Evolutionary conservation across 441 rosid species (phyloP).

Genomic region (Melastoma candidum): DNA sequence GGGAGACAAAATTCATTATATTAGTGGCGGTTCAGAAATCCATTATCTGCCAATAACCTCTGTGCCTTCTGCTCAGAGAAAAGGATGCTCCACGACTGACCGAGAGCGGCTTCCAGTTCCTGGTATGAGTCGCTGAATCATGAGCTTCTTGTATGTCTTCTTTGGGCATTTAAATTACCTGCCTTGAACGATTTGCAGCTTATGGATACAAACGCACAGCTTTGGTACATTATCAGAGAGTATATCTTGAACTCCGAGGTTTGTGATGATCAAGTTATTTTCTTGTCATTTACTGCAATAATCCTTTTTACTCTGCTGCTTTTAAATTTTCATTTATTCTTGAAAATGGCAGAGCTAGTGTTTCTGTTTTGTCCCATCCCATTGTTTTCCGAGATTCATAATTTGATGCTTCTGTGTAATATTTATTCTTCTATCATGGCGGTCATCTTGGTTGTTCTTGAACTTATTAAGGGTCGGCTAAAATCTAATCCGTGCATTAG

Average conservation of each 20-base stretch:
- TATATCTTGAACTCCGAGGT: slow-evolving; percentile 95
- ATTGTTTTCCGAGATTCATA: no score
- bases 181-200: slow-evolving; percentile 37
- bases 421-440: no score
- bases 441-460: no score
- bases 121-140: slow-evolving; percentile 47
- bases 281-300: slow-evolving; percentile 4
- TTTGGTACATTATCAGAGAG: slow-evolving; percentile 95
- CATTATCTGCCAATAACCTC: neutral
- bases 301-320: slow-evolving; percentile 1
- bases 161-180: slow-evolving; percentile 16
- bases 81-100: slow-evolving; percentile 74
- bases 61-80: slow-evolving; percentile 39
- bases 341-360: no score
- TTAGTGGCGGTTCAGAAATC: slow-evolving; percentile 4
- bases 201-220: slow-evolving; percentile 97
- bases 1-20: neutral
- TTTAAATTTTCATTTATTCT: no score
- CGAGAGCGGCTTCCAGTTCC: slow-evolving; percentile 94
- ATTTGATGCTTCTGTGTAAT: no score
- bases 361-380: no score
- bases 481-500: no score
- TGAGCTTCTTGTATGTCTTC: slow-evolving; percentile 13
- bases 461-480: no score
- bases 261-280: slow-evolving; percentile 7